phyloP scores from a whole-genome alignment of 768 basidiomycete genomes.

The Termitomyces sp. region DNA sequence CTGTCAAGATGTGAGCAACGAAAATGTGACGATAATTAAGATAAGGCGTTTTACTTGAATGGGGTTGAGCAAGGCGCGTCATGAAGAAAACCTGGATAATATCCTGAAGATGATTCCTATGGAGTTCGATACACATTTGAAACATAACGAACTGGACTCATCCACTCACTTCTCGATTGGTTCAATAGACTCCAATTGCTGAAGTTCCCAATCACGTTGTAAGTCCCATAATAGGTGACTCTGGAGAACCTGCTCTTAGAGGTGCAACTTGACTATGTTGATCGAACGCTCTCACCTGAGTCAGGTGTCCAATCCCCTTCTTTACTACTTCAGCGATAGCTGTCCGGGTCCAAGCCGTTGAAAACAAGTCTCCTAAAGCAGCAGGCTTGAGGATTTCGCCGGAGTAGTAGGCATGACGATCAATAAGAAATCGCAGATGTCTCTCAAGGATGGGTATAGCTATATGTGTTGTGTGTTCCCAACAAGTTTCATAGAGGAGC shows the following conservation, averaged over 20 bases:
- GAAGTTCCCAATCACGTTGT: conserved; percentile 72
- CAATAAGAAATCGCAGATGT: conserved; percentile 60
- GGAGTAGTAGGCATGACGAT: conserved; percentile 33
- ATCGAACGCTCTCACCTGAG: conserved; percentile 38
- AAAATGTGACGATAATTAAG: not conserved
- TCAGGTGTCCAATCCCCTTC: conserved; percentile 58
- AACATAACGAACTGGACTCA: not conserved
- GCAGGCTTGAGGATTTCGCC: conserved; percentile 40
- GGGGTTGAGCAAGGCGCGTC: conserved; percentile 69
- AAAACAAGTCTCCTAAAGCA: conserved; percentile 54
- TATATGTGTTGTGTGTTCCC: conserved; percentile 21
- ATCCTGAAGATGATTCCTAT: conserved; percentile 29
- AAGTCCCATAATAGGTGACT: conserved; percentile 68
- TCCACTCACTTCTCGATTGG: conserved; percentile 39
- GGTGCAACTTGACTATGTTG: not conserved
- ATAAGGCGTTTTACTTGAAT: conserved; percentile 54
- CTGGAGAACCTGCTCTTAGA: conserved; percentile 29
- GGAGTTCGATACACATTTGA: conserved; percentile 25
- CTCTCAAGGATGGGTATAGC: conserved; percentile 71
- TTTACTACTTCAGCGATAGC: conserved; percentile 49
- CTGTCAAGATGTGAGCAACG: conserved; percentile 32
- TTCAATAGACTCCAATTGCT: conserved; percentile 47
- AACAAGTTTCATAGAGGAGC: not conserved
- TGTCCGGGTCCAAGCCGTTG: conserved; percentile 54
- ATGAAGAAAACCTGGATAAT: conserved; percentile 56